phyloP scores from a whole-genome alignment of 2,329 filamentous ascomycete genomes.

The Pseudovirgaria hyperparasitica region DNA sequence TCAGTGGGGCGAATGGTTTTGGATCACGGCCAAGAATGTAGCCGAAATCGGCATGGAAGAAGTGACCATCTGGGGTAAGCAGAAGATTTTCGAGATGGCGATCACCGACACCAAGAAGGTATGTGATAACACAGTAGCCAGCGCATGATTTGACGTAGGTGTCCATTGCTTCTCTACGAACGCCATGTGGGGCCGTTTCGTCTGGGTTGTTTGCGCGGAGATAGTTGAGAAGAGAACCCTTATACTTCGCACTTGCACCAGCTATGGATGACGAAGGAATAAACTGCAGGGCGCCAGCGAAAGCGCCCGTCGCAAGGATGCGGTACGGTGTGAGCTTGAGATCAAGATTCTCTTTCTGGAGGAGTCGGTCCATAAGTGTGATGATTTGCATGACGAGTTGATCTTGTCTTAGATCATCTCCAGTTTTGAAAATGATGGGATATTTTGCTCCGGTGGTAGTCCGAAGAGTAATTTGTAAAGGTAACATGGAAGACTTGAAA shows the following conservation, averaged over 20 bases:
- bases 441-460: conserved; percentile 67
- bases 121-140: conserved; percentile 97
- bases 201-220: conserved; percentile 85
- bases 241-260: conserved; percentile 72
- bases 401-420: conserved; percentile 91
- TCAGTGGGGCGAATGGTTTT: conserved; percentile 90
- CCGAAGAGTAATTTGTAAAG: conserved; percentile 83
- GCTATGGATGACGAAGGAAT: conserved; percentile 77
- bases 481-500: conserved; percentile 89
- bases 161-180: conserved; percentile 86
- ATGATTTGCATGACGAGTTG: conserved; percentile 97
- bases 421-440: conserved; percentile 92
- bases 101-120: conserved; percentile 91
- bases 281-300: conserved; percentile 85
- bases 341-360: conserved; percentile 93
- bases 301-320: conserved; percentile 83
- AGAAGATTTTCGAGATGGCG: conserved; percentile 92
- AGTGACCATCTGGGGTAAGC: conserved; percentile 77
- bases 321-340: conserved; percentile 92
- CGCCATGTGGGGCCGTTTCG: conserved; percentile 63
- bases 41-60: conserved; percentile 97
- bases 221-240: conserved; percentile 65
- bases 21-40: conserved; percentile 96
- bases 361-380: conserved; percentile 88
- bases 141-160: conserved; percentile 93